Percentiles rank a stretch among this genome's conserved stretches.
Conservation (phyloP, 1,284 basidiomycete species). For the Phellinidium pouzarii region DNA sequence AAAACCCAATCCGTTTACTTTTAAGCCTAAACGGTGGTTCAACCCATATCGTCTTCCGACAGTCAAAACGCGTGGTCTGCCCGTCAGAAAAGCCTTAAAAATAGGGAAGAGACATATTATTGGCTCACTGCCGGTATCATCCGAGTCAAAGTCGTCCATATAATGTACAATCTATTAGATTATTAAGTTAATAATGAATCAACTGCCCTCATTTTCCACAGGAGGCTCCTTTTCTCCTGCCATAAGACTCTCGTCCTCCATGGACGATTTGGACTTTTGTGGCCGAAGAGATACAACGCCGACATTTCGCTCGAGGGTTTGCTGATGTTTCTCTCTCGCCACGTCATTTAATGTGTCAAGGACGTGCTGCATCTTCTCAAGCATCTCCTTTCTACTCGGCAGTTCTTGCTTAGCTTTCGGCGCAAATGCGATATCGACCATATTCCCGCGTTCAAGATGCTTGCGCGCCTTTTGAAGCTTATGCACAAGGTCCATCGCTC, state of each 20-base stretch:
- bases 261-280: conserved; percentile 1
- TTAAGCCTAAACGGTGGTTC: background rate
- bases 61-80: conserved; percentile 18
- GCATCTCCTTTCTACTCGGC: conserved; percentile 30
- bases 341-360: conserved; percentile 37
- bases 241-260: background rate
- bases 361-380: conserved; percentile 36
- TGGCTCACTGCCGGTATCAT: background rate
- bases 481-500: conserved; percentile 52
- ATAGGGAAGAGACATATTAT: background rate
- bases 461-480: conserved; percentile 57
- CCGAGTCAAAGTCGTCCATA: background rate
- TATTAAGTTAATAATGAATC: too few species aligned
- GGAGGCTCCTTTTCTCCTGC: too few species aligned
- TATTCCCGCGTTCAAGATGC: conserved; percentile 53
- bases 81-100: conserved; percentile 3
- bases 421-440: conserved; percentile 52
- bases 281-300: conserved; percentile 37
- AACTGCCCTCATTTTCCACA: too few species aligned
- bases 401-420: conserved; percentile 38
- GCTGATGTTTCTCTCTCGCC: conserved; percentile 45
- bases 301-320: conserved; percentile 33
- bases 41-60: conserved; percentile 8
- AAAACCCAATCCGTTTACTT: background rate
- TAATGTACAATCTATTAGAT: conserved; percentile 1